These are phyloP conservation scores for Alternaria metachromatica DNA, from an alignment of 2,329 filamentous ascomycete genomes.

Conservation along the genomic window DNA sequence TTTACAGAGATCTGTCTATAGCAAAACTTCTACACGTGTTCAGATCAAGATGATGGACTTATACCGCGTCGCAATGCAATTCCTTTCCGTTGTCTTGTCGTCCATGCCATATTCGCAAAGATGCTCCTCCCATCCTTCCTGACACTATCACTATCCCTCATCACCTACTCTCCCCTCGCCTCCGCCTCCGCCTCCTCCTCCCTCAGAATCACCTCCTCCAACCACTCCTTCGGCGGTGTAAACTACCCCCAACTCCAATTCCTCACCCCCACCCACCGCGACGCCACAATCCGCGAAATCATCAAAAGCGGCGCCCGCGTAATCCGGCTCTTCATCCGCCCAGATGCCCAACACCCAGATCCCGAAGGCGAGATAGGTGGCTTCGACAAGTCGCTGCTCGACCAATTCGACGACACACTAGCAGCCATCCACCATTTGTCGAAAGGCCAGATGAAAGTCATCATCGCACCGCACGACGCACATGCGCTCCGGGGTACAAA, in stretches of 20 bases:
- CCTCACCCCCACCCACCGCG: slow-evolving; percentile 33
- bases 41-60: slow-evolving; percentile 26
- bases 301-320: slow-evolving; percentile 40
- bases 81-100: slow-evolving; percentile 10
- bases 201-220: slow-evolving; percentile 37
- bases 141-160: slow-evolving; percentile 23
- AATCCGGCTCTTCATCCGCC: slow-evolving; percentile 43
- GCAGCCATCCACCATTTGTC: slow-evolving; percentile 45
- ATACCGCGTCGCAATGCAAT: slow-evolving; percentile 26
- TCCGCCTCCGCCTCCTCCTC: slow-evolving; percentile 23
- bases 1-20: slow-evolving; percentile 36
- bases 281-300: slow-evolving; percentile 39
- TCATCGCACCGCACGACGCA: slow-evolving; percentile 45
- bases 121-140: slow-evolving; percentile 35
- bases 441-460: slow-evolving; percentile 45
- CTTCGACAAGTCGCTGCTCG: slow-evolving; percentile 42
- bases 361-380: slow-evolving; percentile 39
- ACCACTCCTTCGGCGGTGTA: slow-evolving; percentile 45
- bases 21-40: slow-evolving; percentile 41
- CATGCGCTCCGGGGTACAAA: slow-evolving; percentile 42
- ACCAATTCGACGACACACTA: slow-evolving; percentile 45
- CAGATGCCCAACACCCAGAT: slow-evolving; percentile 37
- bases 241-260: slow-evolving; percentile 44
- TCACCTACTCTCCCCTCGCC: slow-evolving; percentile 17
- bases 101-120: slow-evolving; percentile 11